These are phyloP conservation scores for Penicillium coffeae DNA, from an alignment of 495 filamentous ascomycete species.

Conservation along the genomic window DNA sequence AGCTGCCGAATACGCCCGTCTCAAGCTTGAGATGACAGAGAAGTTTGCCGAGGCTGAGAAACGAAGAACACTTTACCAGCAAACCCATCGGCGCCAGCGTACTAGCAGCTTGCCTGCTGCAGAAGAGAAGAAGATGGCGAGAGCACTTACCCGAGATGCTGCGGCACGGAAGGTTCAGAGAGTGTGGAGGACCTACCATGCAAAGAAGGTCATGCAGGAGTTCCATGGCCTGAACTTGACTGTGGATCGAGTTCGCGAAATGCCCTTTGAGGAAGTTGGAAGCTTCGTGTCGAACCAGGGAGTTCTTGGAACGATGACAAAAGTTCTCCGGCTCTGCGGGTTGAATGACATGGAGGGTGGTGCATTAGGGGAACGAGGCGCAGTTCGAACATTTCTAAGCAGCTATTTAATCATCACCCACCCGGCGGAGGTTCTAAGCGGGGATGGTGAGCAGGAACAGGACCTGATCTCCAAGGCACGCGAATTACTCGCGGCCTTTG, in stretches of 20 bases:
- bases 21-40: slow-evolving; percentile 79
- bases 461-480: slow-evolving; percentile 85
- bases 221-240: slow-evolving; percentile 70
- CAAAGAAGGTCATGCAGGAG: slow-evolving; percentile 57
- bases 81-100: slow-evolving; percentile 56
- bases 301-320: slow-evolving; percentile 65
- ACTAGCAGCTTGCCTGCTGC: slow-evolving; percentile 59
- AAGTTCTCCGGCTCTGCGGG: slow-evolving; percentile 71
- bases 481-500: slow-evolving; percentile 78
- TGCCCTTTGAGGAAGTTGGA: slow-evolving; percentile 78
- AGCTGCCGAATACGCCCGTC: slow-evolving; percentile 74
- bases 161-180: slow-evolving; percentile 73
- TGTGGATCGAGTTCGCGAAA: slow-evolving; percentile 67
- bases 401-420: slow-evolving; percentile 92
- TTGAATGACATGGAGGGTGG: slow-evolving; percentile 67
- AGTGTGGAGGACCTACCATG: slow-evolving; percentile 64
- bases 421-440: slow-evolving; percentile 83
- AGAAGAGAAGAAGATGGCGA: slow-evolving; percentile 51
- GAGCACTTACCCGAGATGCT: slow-evolving; percentile 54
- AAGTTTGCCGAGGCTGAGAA: slow-evolving; percentile 83
- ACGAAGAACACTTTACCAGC: slow-evolving; percentile 54
- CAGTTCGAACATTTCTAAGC: slow-evolving; percentile 85
- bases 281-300: slow-evolving; percentile 69
- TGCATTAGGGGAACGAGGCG: slow-evolving; percentile 68
- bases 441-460: slow-evolving; percentile 80